Evolutionary conservation across 495 filamentous ascomycete species (phyloP), one percentile per base, ranked within the genome.

Genomic region (Tuber magnatum): DNA sequence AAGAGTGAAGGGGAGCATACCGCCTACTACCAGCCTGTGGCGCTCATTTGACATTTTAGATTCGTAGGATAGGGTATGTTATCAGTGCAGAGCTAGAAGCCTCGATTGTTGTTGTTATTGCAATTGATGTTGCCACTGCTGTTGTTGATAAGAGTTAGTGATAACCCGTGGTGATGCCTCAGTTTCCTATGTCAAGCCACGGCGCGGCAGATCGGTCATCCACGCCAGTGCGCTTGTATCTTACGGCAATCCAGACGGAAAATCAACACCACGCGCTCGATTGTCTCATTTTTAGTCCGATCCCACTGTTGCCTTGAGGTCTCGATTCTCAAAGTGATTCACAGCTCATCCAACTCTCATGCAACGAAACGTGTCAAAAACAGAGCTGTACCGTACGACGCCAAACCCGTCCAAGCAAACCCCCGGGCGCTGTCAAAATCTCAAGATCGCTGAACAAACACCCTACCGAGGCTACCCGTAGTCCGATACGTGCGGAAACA

Each of bases 11-110:
- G 8, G 32, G 38, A 28, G 61, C 74, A 43, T 70, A 78, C 76
- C 76, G 24, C 76, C 74, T 24, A 78, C 76, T 6, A 78, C 70
- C 14, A 78, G 44, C 32, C 70, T 40, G 24, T 72, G 69, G 18
- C 69, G 42, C 35, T 72, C 70, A 16, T 77, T 38, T 9, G 43
- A 32, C 74, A 77, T 77, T 40, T 18, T 42, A 9, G 28, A 39
- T 39, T 10, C 18, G 28, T 65, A 65, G 12, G 56, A 32, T 65
- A 65, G n/a, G 56, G 10, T 32, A 65, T 65, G 18, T 65, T 65
- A 16, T 16, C 10, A 32, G 56, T 32, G 56, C 28, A 65, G 56
- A 65, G 7, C 0, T 3, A 32, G 28, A 65, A 65, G 5, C 3
- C 6, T 6, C 28, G 7, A 8, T 12, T 56, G 9, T 20, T 35